Evolutionary conservation across 2,329 filamentous ascomycete species (phyloP), one percentile per base, ranked within the genome.

Genomic region (Lojkania enalia): DNA sequence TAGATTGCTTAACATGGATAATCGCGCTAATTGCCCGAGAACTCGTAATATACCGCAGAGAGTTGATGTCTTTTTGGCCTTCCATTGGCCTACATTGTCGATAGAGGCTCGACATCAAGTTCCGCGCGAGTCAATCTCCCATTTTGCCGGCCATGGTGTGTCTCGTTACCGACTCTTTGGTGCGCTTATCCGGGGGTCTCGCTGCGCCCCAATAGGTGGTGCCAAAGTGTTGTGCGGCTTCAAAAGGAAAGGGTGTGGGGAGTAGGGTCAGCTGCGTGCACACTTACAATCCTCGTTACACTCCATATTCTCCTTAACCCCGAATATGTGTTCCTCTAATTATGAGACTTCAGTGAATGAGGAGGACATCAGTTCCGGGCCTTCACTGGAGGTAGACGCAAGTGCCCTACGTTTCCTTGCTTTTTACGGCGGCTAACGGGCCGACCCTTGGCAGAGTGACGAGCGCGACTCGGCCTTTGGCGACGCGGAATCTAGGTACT

Each of bases 391-490:
- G 52, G 57, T 61, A 23, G 62, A 64, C 41, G 61, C 63, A 42
- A 39, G 51, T 39, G 16, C 29, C 20, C 33, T 15, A 15, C 9
- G 19, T 35, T 47, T 50, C 31, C 13, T 9, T 16, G 7, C 39
- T 42, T 23, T 32, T 31, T 38, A 30, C 18, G 14, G 35, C 19
- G 16, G 46, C 42, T 45, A 20, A 48, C 52, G 52, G 54, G 30
- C 51, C 50, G 42, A 35, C 23, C 41, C 43, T 27, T 49, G 48
- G 39, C 30, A 64, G 52, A 59, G 54, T 35, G 53, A 61, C 42
- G 61, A 64, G 29, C 58, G 55, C 46, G 63, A 64, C 39, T 64
- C 60, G 29, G 54, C 60, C 7, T 57, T 55, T 38, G 55, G 60
- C 29, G 60, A 61, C 30, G 52, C 43, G 30, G 48, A 57, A 9